Percentiles rank a stretch among this genome's conserved stretches.
Conservation (phyloP, 2,329 filamentous ascomycete species). For the Aotearoamyces nothofagi region DNA sequence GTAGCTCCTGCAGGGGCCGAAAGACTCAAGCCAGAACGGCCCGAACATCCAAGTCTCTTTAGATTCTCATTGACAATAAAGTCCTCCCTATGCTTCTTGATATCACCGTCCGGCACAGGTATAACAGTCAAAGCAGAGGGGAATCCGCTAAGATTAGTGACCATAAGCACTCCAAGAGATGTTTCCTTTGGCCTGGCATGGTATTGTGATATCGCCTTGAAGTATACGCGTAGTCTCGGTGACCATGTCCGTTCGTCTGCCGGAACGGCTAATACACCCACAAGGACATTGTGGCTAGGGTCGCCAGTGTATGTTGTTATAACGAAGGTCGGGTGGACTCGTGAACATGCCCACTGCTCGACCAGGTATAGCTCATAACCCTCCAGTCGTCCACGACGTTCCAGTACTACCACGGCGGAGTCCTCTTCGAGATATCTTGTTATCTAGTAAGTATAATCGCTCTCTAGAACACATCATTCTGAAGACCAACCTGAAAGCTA, state of each 20-base stretch:
- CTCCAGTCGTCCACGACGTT: conserved; percentile 51
- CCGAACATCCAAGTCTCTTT: conserved; percentile 84
- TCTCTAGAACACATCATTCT: neutral
- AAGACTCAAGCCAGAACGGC: conserved; percentile 72
- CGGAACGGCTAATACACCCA: conserved; percentile 69
- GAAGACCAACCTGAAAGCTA: conserved; percentile 36
- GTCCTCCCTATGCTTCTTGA: conserved; percentile 61
- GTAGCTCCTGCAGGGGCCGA: conserved; percentile 66
- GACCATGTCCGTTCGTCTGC: conserved; percentile 72
- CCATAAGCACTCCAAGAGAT: conserved; percentile 69
- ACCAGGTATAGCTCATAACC: conserved; percentile 92
- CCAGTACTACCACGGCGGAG: conserved; percentile 55
- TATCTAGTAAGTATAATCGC: too few species aligned
- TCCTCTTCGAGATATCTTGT: conserved; percentile 86
- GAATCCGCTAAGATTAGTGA: conserved; percentile 86
- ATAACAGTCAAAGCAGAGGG: conserved; percentile 90
- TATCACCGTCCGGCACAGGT: conserved; percentile 71
- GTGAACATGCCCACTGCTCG: conserved; percentile 94
- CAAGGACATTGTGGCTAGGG: conserved; percentile 59
- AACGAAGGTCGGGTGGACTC: conserved; percentile 76
- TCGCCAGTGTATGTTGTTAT: conserved; percentile 92
- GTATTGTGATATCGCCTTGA: conserved; percentile 71
- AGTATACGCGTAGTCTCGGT: conserved; percentile 63
- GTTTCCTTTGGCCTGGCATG: conserved; percentile 78
- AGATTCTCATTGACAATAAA: conserved; percentile 93